Evolutionary conservation across 768 basidiomycete species (phyloP).

Genomic region (Cantharellus anzutake): DNA sequence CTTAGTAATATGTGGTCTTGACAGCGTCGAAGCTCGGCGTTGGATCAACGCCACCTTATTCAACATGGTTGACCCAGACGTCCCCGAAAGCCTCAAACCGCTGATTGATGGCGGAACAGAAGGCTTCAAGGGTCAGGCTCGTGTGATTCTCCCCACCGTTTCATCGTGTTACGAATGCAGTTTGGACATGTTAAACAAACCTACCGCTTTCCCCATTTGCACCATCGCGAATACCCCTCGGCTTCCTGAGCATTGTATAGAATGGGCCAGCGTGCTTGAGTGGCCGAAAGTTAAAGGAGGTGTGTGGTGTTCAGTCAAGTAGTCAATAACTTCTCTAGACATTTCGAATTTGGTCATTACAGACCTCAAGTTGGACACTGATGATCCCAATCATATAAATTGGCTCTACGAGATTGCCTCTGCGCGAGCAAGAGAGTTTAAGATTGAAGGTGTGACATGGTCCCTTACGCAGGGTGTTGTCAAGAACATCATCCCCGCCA

Average conservation of each 20-base stretch:
- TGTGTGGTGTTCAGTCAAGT: no score
- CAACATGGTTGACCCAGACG: conserved; percentile 82
- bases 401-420: conserved; percentile 78
- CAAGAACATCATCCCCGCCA: conserved; percentile 98
- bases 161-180: conserved; percentile 97
- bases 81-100: conserved; percentile 85
- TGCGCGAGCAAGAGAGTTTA: conserved; percentile 78
- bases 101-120: conserved; percentile 98
- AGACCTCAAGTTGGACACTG: conserved; percentile 68
- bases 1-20: conserved; percentile 89
- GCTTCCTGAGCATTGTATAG: conserved; percentile 95
- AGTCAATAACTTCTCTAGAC: no score
- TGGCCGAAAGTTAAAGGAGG: conserved; percentile 92
- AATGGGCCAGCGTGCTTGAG: conserved; percentile 97
- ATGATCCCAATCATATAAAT: conserved; percentile 88
- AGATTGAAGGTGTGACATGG: conserved; percentile 98
- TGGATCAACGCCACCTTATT: conserved; percentile 99
- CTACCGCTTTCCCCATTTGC: conserved; percentile 91
- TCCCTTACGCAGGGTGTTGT: conserved; percentile 94
- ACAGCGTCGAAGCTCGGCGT: conserved; percentile 89
- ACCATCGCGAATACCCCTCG: conserved; percentile 98
- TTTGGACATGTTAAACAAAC: conserved; percentile 95
- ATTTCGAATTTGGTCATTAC: background rate
- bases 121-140: conserved; percentile 97
- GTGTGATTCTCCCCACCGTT: conserved; percentile 88